A percentile compares a stretch with the other conserved stretches of the same genome.
Conservation (phyloP, 305 asterid species). For the Solanum hybrid region DNA sequence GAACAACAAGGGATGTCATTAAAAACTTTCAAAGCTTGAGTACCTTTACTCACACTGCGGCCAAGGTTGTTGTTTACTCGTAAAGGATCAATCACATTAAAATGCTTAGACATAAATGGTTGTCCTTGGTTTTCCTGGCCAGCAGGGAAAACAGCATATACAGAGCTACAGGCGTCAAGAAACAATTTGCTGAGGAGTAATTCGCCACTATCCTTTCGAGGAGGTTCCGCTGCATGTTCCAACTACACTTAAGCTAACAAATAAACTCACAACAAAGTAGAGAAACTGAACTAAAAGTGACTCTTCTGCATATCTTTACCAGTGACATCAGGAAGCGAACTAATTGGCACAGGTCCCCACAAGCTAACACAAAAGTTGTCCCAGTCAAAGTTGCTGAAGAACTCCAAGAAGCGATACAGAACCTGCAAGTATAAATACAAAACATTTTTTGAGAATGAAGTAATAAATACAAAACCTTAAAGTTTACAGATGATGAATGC, state of each 20-base stretch:
- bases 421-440: too few relatives aligned
- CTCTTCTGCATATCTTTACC: too few relatives aligned
- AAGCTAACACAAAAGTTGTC: slow-evolving; percentile 87
- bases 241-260: slow-evolving; percentile 18
- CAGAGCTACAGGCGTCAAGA: slow-evolving; percentile 78
- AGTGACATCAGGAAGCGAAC: slow-evolving; percentile 68
- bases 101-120: slow-evolving; percentile 69
- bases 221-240: slow-evolving; percentile 64
- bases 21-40: not conserved
- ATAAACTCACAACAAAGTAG: too few relatives aligned
- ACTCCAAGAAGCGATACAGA: slow-evolving; percentile 79
- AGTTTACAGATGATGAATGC: too few relatives aligned
- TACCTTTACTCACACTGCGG: slow-evolving; percentile 98
- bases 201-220: slow-evolving; percentile 65
- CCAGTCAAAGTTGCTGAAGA: slow-evolving; percentile 93
- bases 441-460: too few relatives aligned
- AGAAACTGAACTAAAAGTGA: too few relatives aligned
- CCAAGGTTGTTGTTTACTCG: slow-evolving; percentile 94
- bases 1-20: not conserved
- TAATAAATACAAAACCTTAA: too few relatives aligned
- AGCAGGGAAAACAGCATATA: slow-evolving; percentile 72
- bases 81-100: slow-evolving; percentile 85
- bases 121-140: slow-evolving; percentile 70
- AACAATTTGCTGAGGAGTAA: slow-evolving; percentile 73
- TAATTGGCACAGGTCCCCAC: slow-evolving; percentile 88